Base-by-base conservation (phyloP, 257 asterid species). In the Hygrophila difformis region DNA sequence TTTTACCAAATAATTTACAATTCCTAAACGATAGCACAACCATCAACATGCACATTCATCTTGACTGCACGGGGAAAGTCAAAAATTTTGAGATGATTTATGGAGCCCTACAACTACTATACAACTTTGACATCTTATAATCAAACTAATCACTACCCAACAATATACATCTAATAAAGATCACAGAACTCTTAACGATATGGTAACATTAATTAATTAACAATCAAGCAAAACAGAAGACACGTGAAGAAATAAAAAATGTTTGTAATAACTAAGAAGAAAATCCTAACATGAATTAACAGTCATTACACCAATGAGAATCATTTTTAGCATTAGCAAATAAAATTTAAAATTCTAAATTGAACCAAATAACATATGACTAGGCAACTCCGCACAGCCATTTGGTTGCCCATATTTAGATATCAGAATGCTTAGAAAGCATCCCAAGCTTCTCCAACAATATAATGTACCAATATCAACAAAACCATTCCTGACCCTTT, bases 1-100 rank as follows among this genome's bases (percentile, higher is more conserved):
- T 18, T 46, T 17, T 24, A 60, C 11, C 24, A 48, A 18, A 55
- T 24, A 18, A n/a, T 33, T 9, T 10, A 33, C 37, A 33, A n/a
- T n/a, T 33, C 8, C 12, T 2, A 9, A 33, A 33, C 12, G 3
- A 2, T 33, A 6, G 12, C 8, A 5, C 6, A 33, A 33, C 12
- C 8, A 9, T 12, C 12, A 33, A 10, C 37, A 33, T 10, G 6
- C 12, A 5, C 12, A 33, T 33, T 33, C 29, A 24, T 7, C 29
- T 2, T 24, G 29, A 24, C 29, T 24, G 29, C 3, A 24, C n/a
- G 29, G 7, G 29, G 5, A 24, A 24, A 24, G 29, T 24, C 7
- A 24, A 7, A 33, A 39, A 7, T 16, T 39, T 18, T 8, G 22
- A 8, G 44, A 10, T 16, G 22, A 17, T 12, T 8, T 16, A 3